phyloP scores from a whole-genome alignment of 2,329 filamentous ascomycete species.

The Diaporthe aspalathi region DNA sequence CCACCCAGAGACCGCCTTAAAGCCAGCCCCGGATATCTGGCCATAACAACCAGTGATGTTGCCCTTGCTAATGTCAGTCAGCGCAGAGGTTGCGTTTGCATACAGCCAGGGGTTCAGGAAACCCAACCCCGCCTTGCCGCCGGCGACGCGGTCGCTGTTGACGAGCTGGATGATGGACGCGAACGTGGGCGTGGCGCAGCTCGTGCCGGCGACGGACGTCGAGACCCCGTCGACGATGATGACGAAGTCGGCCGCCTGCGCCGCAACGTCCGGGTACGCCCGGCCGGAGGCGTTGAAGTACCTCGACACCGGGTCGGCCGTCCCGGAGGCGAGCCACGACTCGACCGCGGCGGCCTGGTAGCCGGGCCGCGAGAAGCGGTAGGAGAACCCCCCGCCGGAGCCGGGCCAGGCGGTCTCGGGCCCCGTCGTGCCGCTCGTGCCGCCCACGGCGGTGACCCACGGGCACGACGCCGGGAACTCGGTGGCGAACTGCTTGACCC shows the following conservation, averaged over 20 bases:
- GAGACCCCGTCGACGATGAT: conserved; percentile 32
- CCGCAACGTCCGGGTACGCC: conserved; percentile 38
- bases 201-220: conserved; percentile 39
- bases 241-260: conserved; percentile 53
- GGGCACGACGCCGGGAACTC: conserved; percentile 59
- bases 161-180: conserved; percentile 64
- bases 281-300: conserved; percentile 53
- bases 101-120: conserved; percentile 53
- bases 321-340: conserved; percentile 29
- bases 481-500: conserved; percentile 55
- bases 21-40: conserved; percentile 35
- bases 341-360: conserved; percentile 55
- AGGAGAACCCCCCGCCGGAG: conserved; percentile 64
- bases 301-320: conserved; percentile 26
- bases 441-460: conserved; percentile 72
- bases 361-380: conserved; percentile 56
- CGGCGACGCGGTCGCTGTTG: conserved; percentile 61
- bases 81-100: conserved; percentile 35
- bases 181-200: conserved; percentile 63
- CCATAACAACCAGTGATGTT: conserved; percentile 24
- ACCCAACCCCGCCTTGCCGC: conserved; percentile 54
- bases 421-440: conserved; percentile 58
- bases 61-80: conserved; percentile 42
- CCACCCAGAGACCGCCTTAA: conserved; percentile 37
- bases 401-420: conserved; percentile 67